These are phyloP conservation scores for Dunaliella primolecta DNA, from an alignment of 139 green algal species.

Conservation along the genomic window DNA sequence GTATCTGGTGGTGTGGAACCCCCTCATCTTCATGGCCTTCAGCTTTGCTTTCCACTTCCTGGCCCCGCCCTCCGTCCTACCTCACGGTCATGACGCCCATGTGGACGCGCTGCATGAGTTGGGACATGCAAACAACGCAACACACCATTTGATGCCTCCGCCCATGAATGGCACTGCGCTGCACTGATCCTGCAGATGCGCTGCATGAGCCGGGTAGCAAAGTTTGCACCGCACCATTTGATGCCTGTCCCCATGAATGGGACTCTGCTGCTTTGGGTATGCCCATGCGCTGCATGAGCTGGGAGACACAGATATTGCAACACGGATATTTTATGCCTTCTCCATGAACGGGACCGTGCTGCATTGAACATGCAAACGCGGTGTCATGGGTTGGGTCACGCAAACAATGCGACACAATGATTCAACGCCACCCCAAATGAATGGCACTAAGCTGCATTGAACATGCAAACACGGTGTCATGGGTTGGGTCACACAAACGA, in stretches of 20 bases:
- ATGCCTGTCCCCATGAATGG: neutral
- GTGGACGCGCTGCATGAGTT: neutral
- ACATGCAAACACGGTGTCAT: too few relatives aligned
- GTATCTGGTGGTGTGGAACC: constrained; percentile 78
- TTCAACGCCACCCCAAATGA: too few relatives aligned
- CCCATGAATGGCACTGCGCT: neutral
- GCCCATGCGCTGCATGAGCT: too few relatives aligned
- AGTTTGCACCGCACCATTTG: too few relatives aligned
- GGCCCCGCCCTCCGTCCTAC: constrained; percentile 21
- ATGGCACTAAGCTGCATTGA: too few relatives aligned
- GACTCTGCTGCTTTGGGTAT: neutral
- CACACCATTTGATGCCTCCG: neutral
- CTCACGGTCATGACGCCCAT: neutral
- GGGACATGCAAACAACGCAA: neutral
- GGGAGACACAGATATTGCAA: too few relatives aligned
- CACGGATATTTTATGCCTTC: too few relatives aligned
- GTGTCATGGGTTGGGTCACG: neutral
- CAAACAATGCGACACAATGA: neutral
- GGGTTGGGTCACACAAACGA: too few relatives aligned
- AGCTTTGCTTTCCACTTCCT: constrained; percentile 57
- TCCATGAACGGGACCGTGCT: too few relatives aligned
- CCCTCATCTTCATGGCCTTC: constrained; percentile 61
- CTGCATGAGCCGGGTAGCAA: too few relatives aligned
- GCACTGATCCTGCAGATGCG: too few relatives aligned
- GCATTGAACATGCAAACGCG: neutral